Evolutionary conservation across 1,139 yeast species (phyloP).

Genomic region (Arxiozyma heterogenica): DNA sequence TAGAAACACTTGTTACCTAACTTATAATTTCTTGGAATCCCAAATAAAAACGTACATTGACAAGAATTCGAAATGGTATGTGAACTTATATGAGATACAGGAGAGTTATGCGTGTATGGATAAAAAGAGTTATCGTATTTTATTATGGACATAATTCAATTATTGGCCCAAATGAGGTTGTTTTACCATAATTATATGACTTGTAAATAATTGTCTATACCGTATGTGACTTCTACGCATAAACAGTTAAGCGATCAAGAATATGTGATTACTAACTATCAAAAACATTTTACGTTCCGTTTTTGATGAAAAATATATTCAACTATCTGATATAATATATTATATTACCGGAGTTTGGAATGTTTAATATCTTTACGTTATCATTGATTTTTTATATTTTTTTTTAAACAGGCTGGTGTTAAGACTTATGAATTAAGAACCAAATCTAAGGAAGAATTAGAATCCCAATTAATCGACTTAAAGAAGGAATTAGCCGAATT

Average conservation of each 20-base stretch:
- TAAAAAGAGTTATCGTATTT: neutral
- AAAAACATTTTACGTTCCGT: neutral
- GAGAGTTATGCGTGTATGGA: neutral
- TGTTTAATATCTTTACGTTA: neutral
- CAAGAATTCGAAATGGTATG: constrained; percentile 11
- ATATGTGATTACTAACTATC: neutral
- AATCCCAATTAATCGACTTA: constrained; percentile 88
- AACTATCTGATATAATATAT: neutral
- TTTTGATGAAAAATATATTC: too few relatives aligned
- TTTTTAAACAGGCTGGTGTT: constrained; percentile 56
- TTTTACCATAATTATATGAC: too few relatives aligned
- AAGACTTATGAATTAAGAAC: constrained; percentile 96
- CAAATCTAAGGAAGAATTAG: constrained; percentile 95
- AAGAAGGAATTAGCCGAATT: constrained; percentile 96
- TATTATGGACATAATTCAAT: too few relatives aligned
- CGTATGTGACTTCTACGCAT: neutral
- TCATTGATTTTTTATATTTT: neutral
- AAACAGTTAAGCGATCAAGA: neutral
- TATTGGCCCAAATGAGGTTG: neutral
- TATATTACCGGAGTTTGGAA: neutral
- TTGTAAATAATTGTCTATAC: neutral
- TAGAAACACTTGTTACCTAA: too few relatives aligned
- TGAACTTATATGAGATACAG: neutral
- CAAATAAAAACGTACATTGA: neutral
- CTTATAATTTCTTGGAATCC: neutral